Percentiles rank a stretch among this genome's conserved stretches.
These are phyloP conservation scores for Xylariaceae sp. DNA, from an alignment of 2,329 filamentous ascomycete species.

Conservation along the genomic window DNA sequence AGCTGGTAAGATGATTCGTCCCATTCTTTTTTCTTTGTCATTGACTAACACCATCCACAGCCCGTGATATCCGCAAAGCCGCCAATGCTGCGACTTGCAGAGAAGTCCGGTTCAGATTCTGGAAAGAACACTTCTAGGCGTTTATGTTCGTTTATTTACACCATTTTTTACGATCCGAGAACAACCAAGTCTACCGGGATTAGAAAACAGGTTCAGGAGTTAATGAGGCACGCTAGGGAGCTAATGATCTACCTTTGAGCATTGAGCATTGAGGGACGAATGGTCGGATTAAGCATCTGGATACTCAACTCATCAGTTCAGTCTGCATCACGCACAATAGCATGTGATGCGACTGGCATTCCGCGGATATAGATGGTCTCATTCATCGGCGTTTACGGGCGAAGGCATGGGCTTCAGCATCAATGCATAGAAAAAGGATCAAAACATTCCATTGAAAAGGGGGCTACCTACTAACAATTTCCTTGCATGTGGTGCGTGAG, in stretches of 20 bases:
- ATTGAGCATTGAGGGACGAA: not conserved
- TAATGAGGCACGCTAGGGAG: conserved; percentile 1
- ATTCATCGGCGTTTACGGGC: no score
- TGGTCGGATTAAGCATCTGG: not conserved
- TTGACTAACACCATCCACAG: conserved; percentile 46
- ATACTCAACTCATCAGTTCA: not conserved
- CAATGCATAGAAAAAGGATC: no score
- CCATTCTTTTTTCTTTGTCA: not conserved
- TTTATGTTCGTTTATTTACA: conserved; percentile 18
- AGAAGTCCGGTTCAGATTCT: conserved; percentile 92
- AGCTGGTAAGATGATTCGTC: conserved; percentile 43
- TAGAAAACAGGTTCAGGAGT: not conserved
- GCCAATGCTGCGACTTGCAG: conserved; percentile 65
- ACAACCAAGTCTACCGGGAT: not conserved
- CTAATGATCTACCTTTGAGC: conserved; percentile 2
- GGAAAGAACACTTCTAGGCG: conserved; percentile 85
- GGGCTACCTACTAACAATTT: no score
- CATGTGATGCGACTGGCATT: no score
- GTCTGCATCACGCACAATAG: no score
- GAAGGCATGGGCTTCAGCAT: no score
- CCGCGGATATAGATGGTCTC: no score
- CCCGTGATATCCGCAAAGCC: conserved; percentile 78
- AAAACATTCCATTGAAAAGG: no score
- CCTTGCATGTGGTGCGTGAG: no score
- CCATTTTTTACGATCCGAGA: conserved; percentile 15